A percentile compares a stretch with the other conserved stretches of the same genome.
phyloP scores from a whole-genome alignment of 371 early-diverging fungal genomes.

The Apophysomyces ossiformis region DNA sequence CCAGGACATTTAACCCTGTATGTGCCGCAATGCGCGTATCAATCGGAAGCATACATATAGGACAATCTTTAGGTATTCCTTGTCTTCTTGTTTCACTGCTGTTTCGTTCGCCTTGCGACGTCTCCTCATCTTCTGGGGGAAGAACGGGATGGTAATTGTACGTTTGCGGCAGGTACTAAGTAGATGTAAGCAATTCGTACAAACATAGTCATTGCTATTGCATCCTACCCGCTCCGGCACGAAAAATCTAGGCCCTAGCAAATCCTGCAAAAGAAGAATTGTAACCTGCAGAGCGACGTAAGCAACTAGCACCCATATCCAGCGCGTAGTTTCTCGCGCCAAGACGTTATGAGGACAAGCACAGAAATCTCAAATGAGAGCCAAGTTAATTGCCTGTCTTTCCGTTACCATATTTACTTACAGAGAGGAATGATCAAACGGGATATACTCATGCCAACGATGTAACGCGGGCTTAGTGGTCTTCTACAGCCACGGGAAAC shows the following conservation, averaged over 20 bases:
- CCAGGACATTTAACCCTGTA: conserved; percentile 53
- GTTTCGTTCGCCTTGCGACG: conserved; percentile 11
- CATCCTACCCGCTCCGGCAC: conserved; percentile 65
- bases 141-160: conserved; percentile 75
- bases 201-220: not conserved
- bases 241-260: conserved; percentile 75
- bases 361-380: conserved; percentile 49
- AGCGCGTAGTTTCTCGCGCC: conserved; percentile 54
- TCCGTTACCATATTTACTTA: conserved; percentile 22
- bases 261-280: conserved; percentile 72
- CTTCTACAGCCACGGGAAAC: conserved; percentile 65
- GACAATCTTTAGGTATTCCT: conserved; percentile 59
- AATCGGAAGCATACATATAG: conserved; percentile 79
- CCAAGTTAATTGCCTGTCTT: too few relatives aligned
- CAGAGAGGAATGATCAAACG: conserved; percentile 69
- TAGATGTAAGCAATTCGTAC: conserved; percentile 2
- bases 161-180: conserved; percentile 67
- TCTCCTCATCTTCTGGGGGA: conserved; percentile 55
- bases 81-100: conserved; percentile 23
- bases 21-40: conserved; percentile 45
- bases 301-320: conserved; percentile 55
- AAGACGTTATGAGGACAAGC: conserved; percentile 66
- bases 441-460: conserved; percentile 65
- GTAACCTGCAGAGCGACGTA: conserved; percentile 66
- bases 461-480: conserved; percentile 63